phyloP scores from a whole-genome alignment of 495 filamentous ascomycete genomes.

The Mytilinidion resinicola region DNA sequence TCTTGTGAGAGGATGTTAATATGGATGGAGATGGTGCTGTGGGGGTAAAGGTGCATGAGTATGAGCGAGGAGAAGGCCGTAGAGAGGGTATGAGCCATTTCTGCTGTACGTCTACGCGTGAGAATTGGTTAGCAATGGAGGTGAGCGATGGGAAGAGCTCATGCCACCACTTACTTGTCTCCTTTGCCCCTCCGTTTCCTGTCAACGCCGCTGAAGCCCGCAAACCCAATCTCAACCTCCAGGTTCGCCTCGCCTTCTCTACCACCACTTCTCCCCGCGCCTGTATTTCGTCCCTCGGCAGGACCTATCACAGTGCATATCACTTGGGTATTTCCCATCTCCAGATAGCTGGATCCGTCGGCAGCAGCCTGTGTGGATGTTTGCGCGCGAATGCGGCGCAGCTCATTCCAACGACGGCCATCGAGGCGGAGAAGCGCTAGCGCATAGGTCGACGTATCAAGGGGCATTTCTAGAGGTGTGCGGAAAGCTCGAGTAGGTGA shows the following conservation, averaged over 20 bases:
- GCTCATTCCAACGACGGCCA: constrained; percentile 96
- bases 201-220: constrained; percentile 83
- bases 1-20: constrained; percentile 87
- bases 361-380: constrained; percentile 86
- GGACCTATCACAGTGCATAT: constrained; percentile 89
- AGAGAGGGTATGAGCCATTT: constrained; percentile 71
- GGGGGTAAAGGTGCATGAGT: constrained; percentile 82
- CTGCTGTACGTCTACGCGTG: constrained; percentile 59
- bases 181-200: constrained; percentile 63
- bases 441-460: constrained; percentile 82
- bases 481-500: too few species aligned
- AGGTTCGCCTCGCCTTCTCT: constrained; percentile 52
- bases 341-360: constrained; percentile 82
- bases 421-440: constrained; percentile 85
- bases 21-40: constrained; percentile 73
- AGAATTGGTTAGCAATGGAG: neutral
- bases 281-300: constrained; percentile 54
- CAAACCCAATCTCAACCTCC: constrained; percentile 76
- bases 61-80: constrained; percentile 66
- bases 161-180: constrained; percentile 59
- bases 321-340: constrained; percentile 94
- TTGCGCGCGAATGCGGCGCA: constrained; percentile 80
- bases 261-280: constrained; percentile 39
- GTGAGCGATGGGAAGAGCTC: neutral
- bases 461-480: constrained; percentile 57